Evolutionary conservation across 495 filamentous ascomycete species (phyloP).

Genomic region (Penicillium riverlandense): DNA sequence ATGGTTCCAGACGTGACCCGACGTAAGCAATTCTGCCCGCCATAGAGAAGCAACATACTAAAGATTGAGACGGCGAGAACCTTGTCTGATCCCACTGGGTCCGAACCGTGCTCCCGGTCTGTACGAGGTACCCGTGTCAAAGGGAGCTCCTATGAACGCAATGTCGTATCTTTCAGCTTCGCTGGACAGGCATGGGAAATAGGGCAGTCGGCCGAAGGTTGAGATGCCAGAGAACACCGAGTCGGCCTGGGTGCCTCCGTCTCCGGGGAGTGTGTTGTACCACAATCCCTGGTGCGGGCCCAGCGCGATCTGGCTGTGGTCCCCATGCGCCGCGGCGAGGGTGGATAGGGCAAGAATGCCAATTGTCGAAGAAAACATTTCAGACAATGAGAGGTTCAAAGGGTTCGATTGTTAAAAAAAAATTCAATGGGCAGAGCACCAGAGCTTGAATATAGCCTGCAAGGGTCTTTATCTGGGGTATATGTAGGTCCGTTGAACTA

Average conservation of each 20-base stretch:
- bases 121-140: constrained; percentile 66
- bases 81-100: constrained; percentile 73
- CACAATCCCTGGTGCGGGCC: constrained; percentile 54
- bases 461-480: too few species aligned
- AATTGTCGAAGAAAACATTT: constrained; percentile 13
- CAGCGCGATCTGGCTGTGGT: constrained; percentile 46
- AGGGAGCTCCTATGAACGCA: constrained; percentile 67
- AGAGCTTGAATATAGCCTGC: too few species aligned
- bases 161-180: constrained; percentile 71
- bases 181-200: constrained; percentile 69
- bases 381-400: background rate
- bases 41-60: constrained; percentile 41
- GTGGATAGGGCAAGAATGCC: constrained; percentile 25
- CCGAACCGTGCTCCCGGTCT: constrained; percentile 80
- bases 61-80: constrained; percentile 62
- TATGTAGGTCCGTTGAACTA: background rate
- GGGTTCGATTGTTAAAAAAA: too few species aligned
- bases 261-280: constrained; percentile 61
- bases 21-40: background rate
- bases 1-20: too few species aligned
- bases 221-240: constrained; percentile 66
- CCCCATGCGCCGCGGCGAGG: constrained; percentile 41
- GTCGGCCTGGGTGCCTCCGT: constrained; percentile 66
- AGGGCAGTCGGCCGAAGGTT: constrained; percentile 72
- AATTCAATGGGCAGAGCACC: too few species aligned